Evolutionary conservation across 768 basidiomycete species (phyloP).

Genomic region (Termitomyces sp.): DNA sequence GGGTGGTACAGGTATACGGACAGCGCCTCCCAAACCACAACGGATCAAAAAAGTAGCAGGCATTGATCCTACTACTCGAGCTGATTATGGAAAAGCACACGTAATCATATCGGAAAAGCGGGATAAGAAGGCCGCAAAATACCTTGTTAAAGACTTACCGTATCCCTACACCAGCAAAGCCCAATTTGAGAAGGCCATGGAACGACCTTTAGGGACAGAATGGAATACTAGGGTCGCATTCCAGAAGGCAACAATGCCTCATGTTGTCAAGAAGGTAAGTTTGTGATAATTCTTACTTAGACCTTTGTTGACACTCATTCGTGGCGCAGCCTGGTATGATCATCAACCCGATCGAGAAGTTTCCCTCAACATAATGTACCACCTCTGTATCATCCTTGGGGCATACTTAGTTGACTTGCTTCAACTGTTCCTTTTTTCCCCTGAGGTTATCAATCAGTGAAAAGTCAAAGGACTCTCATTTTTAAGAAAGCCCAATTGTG

Average conservation of each 20-base stretch:
- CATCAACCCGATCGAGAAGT: constrained; percentile 12
- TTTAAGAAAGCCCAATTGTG: neutral
- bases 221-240: constrained; percentile 90
- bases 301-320: neutral
- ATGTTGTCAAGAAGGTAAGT: constrained; percentile 79
- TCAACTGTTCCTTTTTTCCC: neutral
- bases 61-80: constrained; percentile 69
- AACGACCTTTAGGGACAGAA: constrained; percentile 77
- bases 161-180: constrained; percentile 92
- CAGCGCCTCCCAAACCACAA: constrained; percentile 55
- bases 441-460: neutral
- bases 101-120: constrained; percentile 95
- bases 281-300: neutral
- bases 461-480: neutral
- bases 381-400: neutral
- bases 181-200: constrained; percentile 85
- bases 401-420: neutral
- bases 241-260: constrained; percentile 80
- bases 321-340: constrained; percentile 8
- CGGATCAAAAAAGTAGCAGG: constrained; percentile 81
- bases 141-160: constrained; percentile 86
- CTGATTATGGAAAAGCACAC: constrained; percentile 79
- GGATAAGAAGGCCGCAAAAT: constrained; percentile 91
- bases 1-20: constrained; percentile 75
- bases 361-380: neutral